Evolutionary conservation across 2,329 filamentous ascomycete species (phyloP).

Genomic region (Sclerotinia spermophila): DNA sequence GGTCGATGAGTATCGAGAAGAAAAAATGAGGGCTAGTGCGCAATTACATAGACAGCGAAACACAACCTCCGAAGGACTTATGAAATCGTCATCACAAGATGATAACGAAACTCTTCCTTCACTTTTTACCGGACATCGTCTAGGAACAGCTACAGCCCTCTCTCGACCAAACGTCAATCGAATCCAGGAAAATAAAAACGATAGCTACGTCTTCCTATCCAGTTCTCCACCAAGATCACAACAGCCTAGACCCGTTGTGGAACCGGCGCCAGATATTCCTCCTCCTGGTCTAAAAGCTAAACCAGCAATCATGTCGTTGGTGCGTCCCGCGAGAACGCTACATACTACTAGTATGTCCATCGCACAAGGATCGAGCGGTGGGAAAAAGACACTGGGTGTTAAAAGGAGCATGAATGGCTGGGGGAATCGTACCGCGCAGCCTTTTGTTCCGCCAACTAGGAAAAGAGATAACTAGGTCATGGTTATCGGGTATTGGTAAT

Average conservation of each 20-base stretch:
- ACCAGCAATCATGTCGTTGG: slow-evolving; percentile 27
- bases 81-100: neutral
- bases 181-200: slow-evolving; percentile 22
- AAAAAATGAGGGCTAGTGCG: neutral
- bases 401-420: slow-evolving; percentile 48
- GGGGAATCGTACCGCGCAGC: slow-evolving; percentile 34
- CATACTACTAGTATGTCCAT: slow-evolving; percentile 31
- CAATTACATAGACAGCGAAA: slow-evolving; percentile 14
- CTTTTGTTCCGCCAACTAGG: slow-evolving; percentile 33
- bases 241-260: slow-evolving; percentile 7
- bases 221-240: slow-evolving; percentile 32
- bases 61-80: neutral
- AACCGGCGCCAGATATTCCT: slow-evolving; percentile 17
- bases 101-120: neutral
- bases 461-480: slow-evolving; percentile 20
- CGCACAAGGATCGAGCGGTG: slow-evolving; percentile 18
- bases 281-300: slow-evolving; percentile 22
- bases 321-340: slow-evolving; percentile 29
- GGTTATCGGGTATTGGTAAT: neutral
- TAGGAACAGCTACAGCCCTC: slow-evolving; percentile 21
- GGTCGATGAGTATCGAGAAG: neutral
- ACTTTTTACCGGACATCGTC: slow-evolving; percentile 28
- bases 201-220: slow-evolving; percentile 35
- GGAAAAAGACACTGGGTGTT: slow-evolving; percentile 48
- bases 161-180: slow-evolving; percentile 25